Evolutionary conservation across 139 green algal genomes (phyloP), one percentile per base, ranked within the genome.

Genomic region (Chlorella sp.): DNA sequence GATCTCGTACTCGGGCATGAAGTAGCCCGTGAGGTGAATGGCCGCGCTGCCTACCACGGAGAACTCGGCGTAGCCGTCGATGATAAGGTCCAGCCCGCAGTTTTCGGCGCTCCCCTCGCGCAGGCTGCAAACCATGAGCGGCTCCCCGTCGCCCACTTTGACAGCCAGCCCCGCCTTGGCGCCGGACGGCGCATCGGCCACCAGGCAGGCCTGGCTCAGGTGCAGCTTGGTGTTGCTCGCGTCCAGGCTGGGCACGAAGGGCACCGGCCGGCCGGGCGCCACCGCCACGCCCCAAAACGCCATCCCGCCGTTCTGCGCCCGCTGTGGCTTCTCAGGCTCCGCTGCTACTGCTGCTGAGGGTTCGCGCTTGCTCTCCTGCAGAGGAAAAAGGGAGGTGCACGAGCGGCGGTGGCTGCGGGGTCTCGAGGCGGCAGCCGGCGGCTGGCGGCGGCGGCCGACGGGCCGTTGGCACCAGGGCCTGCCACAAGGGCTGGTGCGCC

Each of bases 11-110:
- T 88, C 77, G 5, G 88, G 90, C 35, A 91, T 83, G 68, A 85
- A 90, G 80, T 95, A 96, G 7, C 93, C 94, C 8, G 86, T 90
- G 8, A 98, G 71, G 82, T 97, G 91, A 27, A 97, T 82, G 41
- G 25, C 14, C 2, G 62, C 79, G 5, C 29, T 51, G 15, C 89
- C 91, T 48, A 84, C 62, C 11, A 94, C 87, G 1, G 33, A 84
- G 42, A 97, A 94, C 84, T 97, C 93, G 3, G 83, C 67, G 76
- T 97, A 97, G 27, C 88, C 56, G 60, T 86, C 77, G 6, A 95
- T 77, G 35, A 96, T 82, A 51, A 95, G 81, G 82, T 96, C 90
- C 66, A 98, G 78, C 8, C 68, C 50, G 0, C 79, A 72, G 17
- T 82, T 87, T 71, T 95, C 91, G 21, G 63, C 31, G 19, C 45